Percentiles rank a stretch among this genome's conserved stretches.
phyloP scores from a whole-genome alignment of 345 rosid species.

The Noccaea bulbosa region DNA sequence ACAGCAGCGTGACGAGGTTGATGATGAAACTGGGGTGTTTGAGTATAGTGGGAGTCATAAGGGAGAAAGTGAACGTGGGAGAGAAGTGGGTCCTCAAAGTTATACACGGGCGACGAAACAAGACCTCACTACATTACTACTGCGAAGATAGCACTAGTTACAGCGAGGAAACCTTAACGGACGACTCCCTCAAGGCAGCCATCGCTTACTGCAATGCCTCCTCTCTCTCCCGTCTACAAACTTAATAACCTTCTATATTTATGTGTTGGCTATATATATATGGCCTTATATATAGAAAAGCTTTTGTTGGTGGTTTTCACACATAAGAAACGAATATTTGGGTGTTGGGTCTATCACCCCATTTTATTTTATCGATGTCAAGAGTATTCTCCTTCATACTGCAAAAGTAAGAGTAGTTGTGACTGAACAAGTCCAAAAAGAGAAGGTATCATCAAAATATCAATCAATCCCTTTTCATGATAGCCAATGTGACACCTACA shows the following conservation, averaged over 20 bases:
- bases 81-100: slow-evolving; percentile 39
- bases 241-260: not conserved
- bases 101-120: slow-evolving; percentile 32
- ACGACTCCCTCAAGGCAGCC: slow-evolving; percentile 36
- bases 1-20: slow-evolving; percentile 27
- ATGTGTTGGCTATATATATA: not conserved
- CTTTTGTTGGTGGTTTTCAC: not conserved
- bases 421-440: not conserved
- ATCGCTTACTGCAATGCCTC: slow-evolving; percentile 42
- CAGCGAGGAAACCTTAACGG: slow-evolving; percentile 27
- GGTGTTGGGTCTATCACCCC: slow-evolving; percentile 2
- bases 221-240: slow-evolving; percentile 20
- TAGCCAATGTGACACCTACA: too few relatives aligned
- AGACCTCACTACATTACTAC: slow-evolving; percentile 14
- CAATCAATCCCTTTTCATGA: too few relatives aligned
- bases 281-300: not conserved
- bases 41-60: slow-evolving; percentile 37
- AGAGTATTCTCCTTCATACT: not conserved
- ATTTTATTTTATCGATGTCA: not conserved
- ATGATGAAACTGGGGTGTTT: slow-evolving; percentile 37
- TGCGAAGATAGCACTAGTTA: not conserved
- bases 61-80: slow-evolving; percentile 38
- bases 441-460: not conserved
- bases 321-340: not conserved
- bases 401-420: not conserved